Conservation (phyloP, 257 asterid species). For the Sherardia arvensis region DNA sequence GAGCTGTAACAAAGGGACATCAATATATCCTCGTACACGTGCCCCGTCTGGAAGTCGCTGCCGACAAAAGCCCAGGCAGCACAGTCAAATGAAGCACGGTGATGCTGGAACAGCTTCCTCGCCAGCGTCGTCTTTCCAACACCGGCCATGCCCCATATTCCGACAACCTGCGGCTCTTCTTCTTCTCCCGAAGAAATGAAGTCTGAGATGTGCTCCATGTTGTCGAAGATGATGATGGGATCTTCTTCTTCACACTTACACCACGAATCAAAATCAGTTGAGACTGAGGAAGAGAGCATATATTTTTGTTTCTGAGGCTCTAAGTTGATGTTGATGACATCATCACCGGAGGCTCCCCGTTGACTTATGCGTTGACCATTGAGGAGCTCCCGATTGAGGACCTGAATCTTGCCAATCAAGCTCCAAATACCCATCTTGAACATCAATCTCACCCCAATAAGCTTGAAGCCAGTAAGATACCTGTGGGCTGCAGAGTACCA, state of each 20-base stretch:
- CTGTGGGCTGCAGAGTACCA: neutral
- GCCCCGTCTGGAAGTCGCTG: neutral
- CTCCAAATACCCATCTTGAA: neutral
- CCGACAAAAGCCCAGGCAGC: neutral
- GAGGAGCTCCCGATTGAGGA: neutral
- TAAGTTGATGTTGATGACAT: too few relatives aligned
- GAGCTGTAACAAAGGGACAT: neutral
- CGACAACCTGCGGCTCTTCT: neutral
- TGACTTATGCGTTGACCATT: neutral
- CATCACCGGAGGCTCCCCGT: neutral
- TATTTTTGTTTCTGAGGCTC: too few relatives aligned
- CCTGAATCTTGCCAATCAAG: neutral
- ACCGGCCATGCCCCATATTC: neutral
- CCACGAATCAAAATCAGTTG: neutral
- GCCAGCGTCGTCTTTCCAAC: neutral
- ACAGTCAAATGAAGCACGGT: neutral
- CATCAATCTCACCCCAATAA: neutral
- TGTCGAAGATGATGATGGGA: too few relatives aligned
- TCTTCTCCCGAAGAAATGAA: neutral
- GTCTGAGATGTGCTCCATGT: too few relatives aligned
- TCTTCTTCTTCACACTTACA: neutral
- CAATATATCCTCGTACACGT: neutral
- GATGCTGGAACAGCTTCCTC: neutral
- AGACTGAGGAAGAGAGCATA: neutral
- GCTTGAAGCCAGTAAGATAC: neutral